Percentiles rank a stretch among this genome's conserved stretches.
Evolutionary conservation across 2,329 filamentous ascomycete genomes (phyloP).

Genomic region (Colletotrichum eremochloae): DNA sequence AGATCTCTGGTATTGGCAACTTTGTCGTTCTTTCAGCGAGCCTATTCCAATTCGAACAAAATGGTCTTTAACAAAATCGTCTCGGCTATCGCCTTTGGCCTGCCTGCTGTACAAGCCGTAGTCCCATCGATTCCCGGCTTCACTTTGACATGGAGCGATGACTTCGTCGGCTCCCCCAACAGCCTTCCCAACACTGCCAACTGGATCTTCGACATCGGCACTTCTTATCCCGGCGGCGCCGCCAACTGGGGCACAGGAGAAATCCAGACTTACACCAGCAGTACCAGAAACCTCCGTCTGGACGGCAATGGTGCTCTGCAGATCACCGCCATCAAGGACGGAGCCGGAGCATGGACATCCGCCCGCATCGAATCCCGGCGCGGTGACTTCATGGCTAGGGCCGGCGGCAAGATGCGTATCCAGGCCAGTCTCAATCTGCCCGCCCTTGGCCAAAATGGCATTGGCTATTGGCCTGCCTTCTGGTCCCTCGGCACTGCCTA

Average conservation of each 20-base stretch:
- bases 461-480: constrained; percentile 59
- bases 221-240: constrained; percentile 60
- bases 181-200: constrained; percentile 54
- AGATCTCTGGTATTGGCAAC: not conserved
- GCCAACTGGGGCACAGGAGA: constrained; percentile 64
- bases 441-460: constrained; percentile 55
- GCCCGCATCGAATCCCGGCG: constrained; percentile 56
- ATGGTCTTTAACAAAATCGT: constrained; percentile 27
- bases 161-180: constrained; percentile 51
- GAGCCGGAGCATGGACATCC: constrained; percentile 58
- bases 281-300: constrained; percentile 59
- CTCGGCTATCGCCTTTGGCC: constrained; percentile 16
- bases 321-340: constrained; percentile 58
- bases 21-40: not conserved
- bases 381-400: constrained; percentile 52
- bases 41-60: not conserved
- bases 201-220: constrained; percentile 61
- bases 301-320: constrained; percentile 62
- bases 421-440: constrained; percentile 55
- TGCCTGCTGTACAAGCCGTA: constrained; percentile 31
- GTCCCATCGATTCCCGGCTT: constrained; percentile 44
- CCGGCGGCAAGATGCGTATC: constrained; percentile 54
- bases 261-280: constrained; percentile 60
- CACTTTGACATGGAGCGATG: constrained; percentile 48
- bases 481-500: constrained; percentile 58